Evolutionary conservation across 495 filamentous ascomycete genomes (phyloP), one percentile per base, ranked within the genome.

Genomic region (Staphylotrichum longicolle): DNA sequence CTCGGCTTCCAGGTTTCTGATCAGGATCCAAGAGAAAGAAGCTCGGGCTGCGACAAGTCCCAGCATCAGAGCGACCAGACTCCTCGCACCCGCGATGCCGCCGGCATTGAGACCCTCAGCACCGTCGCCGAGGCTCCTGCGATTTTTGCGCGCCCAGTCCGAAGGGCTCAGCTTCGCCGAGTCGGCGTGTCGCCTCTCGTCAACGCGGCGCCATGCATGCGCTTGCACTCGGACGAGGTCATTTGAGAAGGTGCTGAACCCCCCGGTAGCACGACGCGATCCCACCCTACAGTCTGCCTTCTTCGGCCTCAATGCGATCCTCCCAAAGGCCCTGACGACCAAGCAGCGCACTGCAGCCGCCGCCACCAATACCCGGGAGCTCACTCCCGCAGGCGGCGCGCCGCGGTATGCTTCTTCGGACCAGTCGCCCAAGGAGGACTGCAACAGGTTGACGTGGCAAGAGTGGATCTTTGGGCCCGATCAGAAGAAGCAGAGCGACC

Each of bases 91-190:
- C 62, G 70, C 64, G 50, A 74, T 74, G 72, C 70, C 70, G 60
- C 63, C 71, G 67, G 69, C 70, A 70, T 66, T 76, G 57, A 70
- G 62, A 64, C 63, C 54, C 34, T 51, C 72, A 69, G 81, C 75
- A 48, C 87, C 87, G n/a, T 90, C 86, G 50, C 73, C 77, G 50
- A 80, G 76, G n/a, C 75, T 88, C 3, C 78, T 90, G 61, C 80
- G 79, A 40, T 89, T 85, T 60, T 75, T 90, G 15, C 81, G 79
- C 58, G 82, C 79, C 40, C 86, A 88, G 66, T 81, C 83, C 57
- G 82, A 85, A 54, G 76, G 77, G n/a, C 37, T 75, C 33, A 74
- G 72, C 49, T 81, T 80, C 35, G 47, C 65, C 41, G 56, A 58
- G 37, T 69, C 67, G 49, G 46, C 45, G 12, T n/a, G 46, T 27